Conservation (phyloP, 169 alveolate species). For the Plasmodium billcollinsi region DNA sequence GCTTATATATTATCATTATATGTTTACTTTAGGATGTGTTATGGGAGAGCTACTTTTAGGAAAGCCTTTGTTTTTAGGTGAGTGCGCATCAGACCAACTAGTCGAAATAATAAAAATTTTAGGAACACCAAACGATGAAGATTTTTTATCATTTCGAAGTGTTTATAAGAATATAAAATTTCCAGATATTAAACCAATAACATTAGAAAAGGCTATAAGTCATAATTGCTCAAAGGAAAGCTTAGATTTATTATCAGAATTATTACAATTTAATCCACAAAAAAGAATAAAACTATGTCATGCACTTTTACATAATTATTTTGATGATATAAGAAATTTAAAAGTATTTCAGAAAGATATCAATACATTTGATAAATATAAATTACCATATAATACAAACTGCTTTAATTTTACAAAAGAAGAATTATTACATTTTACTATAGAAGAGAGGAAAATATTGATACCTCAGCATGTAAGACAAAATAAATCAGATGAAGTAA, state of each 20-base stretch:
- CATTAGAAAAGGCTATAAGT: constrained; percentile 30
- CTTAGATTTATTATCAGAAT: constrained; percentile 26
- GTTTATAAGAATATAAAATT: constrained; percentile 49
- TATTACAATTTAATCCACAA: constrained; percentile 54
- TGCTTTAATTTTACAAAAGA: constrained; percentile 71
- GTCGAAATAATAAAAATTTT: constrained; percentile 94
- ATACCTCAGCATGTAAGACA: constrained; percentile 34
- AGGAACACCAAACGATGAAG: constrained; percentile 96
- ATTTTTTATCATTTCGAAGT: constrained; percentile 51
- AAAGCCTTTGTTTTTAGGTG: constrained; percentile 97
- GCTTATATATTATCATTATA: not conserved
- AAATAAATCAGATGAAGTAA: constrained; percentile 37
- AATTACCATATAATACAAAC: constrained; percentile 41
- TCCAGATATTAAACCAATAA: constrained; percentile 65
- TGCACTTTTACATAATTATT: constrained; percentile 47
- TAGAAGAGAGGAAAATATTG: constrained; percentile 67
- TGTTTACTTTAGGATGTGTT: constrained; percentile 93
- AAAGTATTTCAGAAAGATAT: constrained; percentile 14
- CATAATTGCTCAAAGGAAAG: constrained; percentile 56
- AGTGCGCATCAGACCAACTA: constrained; percentile 96
- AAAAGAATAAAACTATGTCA: constrained; percentile 53
- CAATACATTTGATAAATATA: constrained; percentile 2
- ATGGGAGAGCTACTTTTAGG: constrained; percentile 96
- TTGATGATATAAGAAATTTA: constrained; percentile 62
- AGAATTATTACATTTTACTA: constrained; percentile 58